A percentile compares a stretch with the other conserved stretches of the same genome.
phyloP scores from a whole-genome alignment of 495 filamentous ascomycete species.

The Corynascus novoguineensis region DNA sequence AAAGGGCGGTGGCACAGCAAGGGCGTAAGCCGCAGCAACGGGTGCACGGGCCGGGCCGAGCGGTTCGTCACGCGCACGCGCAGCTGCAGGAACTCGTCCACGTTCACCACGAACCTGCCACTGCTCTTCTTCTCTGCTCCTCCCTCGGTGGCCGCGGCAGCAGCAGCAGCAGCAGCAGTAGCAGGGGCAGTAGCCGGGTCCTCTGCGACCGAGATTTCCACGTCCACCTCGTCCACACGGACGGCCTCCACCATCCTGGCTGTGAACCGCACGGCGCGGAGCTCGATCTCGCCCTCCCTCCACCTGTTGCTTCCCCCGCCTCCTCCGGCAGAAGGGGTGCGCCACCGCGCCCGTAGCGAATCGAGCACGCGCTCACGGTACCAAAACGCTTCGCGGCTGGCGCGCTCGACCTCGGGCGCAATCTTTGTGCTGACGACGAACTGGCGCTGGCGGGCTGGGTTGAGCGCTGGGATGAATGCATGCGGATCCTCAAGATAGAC shows the following conservation, averaged over 20 bases:
- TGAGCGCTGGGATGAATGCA: conserved; percentile 72
- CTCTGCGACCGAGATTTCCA: conserved; percentile 56
- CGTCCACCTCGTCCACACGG: conserved; percentile 71
- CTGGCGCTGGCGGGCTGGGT: conserved; percentile 70
- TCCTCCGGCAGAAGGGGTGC: conserved; percentile 44
- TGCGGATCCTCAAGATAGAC: conserved; percentile 72
- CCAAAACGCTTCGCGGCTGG: conserved; percentile 83
- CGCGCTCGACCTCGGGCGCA: conserved; percentile 71
- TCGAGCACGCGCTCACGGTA: conserved; percentile 81
- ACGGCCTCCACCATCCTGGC: conserved; percentile 78
- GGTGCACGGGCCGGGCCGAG: conserved; percentile 59
- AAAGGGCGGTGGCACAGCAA: conserved; percentile 66
- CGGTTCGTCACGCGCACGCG: conserved; percentile 66
- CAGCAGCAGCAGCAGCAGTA: background rate
- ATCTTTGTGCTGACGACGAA: conserved; percentile 83
- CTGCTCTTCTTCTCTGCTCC: background rate
- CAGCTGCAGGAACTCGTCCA: conserved; percentile 68
- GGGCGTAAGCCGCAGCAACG: conserved; percentile 72
- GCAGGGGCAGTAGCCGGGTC: conserved; percentile 17
- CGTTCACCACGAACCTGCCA: conserved; percentile 39
- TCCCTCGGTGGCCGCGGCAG: background rate
- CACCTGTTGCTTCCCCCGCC: conserved; percentile 31
- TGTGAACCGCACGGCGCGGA: conserved; percentile 66
- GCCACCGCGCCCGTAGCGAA: conserved; percentile 63
- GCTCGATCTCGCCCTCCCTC: conserved; percentile 64